Evolutionary conservation across 768 basidiomycete genomes (phyloP).

Genomic region (Mycena sanguinolenta): DNA sequence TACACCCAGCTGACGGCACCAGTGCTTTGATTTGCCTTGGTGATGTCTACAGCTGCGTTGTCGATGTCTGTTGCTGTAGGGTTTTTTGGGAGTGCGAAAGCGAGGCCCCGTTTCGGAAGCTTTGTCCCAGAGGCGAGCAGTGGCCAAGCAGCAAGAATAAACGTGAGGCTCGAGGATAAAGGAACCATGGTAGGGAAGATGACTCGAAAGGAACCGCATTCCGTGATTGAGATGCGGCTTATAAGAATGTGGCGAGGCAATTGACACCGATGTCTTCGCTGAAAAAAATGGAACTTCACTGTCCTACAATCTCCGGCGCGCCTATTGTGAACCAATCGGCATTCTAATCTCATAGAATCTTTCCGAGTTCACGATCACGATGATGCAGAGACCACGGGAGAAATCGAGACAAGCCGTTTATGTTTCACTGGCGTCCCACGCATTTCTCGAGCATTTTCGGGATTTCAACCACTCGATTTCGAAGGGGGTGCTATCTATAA

Average conservation of each 20-base stretch:
- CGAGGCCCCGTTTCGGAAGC: neutral
- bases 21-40: neutral
- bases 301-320: too few species aligned
- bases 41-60: neutral
- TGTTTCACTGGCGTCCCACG: too few species aligned
- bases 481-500: too few species aligned
- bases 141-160: neutral
- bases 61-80: neutral
- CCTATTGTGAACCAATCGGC: too few species aligned
- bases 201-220: neutral
- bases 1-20: constrained; percentile 50
- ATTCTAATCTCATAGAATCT: too few species aligned
- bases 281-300: too few species aligned
- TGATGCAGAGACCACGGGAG: too few species aligned
- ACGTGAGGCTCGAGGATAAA: neutral
- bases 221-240: neutral
- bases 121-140: neutral
- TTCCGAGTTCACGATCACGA: too few species aligned
- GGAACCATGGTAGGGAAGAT: neutral
- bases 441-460: too few species aligned
- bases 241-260: neutral
- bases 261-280: too few species aligned
- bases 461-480: too few species aligned
- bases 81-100: neutral
- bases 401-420: too few species aligned